phyloP scores from a whole-genome alignment of 768 basidiomycete species.

The Podaxis carcinomalis region DNA sequence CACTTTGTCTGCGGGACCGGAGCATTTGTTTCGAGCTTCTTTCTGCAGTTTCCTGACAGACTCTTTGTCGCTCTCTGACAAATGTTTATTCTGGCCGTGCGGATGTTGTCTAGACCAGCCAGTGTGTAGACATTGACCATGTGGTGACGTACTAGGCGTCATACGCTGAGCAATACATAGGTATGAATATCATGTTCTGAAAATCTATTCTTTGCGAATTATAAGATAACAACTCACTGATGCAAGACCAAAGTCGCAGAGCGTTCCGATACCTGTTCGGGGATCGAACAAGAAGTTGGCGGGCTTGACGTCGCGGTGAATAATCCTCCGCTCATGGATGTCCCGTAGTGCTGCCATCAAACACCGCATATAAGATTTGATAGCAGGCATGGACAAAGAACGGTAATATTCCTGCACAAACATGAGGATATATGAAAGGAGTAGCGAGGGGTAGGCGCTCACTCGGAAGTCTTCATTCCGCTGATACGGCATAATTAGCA shows the following conservation, averaged over 20 bases:
- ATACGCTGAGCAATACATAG: constrained; percentile 41
- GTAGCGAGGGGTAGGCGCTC: constrained; percentile 26
- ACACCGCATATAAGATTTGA: constrained; percentile 86
- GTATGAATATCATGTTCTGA: not conserved
- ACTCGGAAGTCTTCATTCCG: constrained; percentile 92
- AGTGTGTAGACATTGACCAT: constrained; percentile 77
- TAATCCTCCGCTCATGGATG: constrained; percentile 80
- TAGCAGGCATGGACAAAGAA: constrained; percentile 64
- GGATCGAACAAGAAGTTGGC: constrained; percentile 96
- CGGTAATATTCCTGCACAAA: constrained; percentile 68
- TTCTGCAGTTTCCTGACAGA: constrained; percentile 54
- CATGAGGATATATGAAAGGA: not conserved
- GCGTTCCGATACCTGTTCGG: constrained; percentile 71
- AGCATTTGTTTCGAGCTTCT: constrained; percentile 53
- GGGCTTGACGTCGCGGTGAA: constrained; percentile 97
- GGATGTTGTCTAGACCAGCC: constrained; percentile 54
- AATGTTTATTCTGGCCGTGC: constrained; percentile 55
- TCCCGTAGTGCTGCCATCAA: constrained; percentile 89
- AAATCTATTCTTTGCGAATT: not conserved
- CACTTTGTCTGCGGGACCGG: constrained; percentile 58
- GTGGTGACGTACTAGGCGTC: constrained; percentile 35
- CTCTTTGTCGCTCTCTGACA: constrained; percentile 42
- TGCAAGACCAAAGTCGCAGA: constrained; percentile 95
- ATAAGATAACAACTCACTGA: constrained; percentile 53
- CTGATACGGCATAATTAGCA: constrained; percentile 92